phyloP scores from a whole-genome alignment of 2,329 filamentous ascomycete species.

The Trichoderma simmonsii region DNA sequence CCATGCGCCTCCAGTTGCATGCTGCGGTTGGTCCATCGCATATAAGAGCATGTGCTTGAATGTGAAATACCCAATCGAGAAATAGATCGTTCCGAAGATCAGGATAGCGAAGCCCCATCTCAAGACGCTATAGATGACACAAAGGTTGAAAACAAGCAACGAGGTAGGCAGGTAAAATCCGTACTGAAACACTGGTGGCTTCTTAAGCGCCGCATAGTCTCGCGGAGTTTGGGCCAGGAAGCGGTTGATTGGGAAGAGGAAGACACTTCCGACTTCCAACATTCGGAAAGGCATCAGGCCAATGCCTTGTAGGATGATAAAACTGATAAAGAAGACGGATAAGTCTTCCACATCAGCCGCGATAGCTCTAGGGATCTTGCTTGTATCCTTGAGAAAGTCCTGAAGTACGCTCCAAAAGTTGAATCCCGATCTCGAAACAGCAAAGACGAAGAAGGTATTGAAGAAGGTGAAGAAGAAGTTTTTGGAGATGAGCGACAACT shows the following conservation, averaged over 20 bases:
- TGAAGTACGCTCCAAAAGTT: constrained; percentile 70
- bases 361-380: constrained; percentile 70
- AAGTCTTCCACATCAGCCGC: constrained; percentile 72
- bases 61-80: constrained; percentile 77
- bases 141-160: constrained; percentile 90
- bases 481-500: constrained; percentile 92
- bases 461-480: constrained; percentile 99
- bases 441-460: constrained; percentile 96
- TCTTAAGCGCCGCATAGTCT: constrained; percentile 77
- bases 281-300: constrained; percentile 90
- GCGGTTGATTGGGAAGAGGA: constrained; percentile 75
- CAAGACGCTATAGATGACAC: constrained; percentile 89
- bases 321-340: constrained; percentile 84
- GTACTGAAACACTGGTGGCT: constrained; percentile 87
- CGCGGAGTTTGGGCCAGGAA: constrained; percentile 82
- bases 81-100: constrained; percentile 79
- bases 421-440: constrained; percentile 77
- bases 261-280: constrained; percentile 82
- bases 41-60: constrained; percentile 98
- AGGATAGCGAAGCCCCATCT: constrained; percentile 77
- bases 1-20: constrained; percentile 92
- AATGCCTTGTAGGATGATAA: constrained; percentile 90
- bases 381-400: constrained; percentile 74
- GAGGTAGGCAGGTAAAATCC: constrained; percentile 94
- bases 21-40: constrained; percentile 95